Evolutionary conservation across 2,329 filamentous ascomycete species (phyloP).

Genomic region (Botryotinia narcissicola): DNA sequence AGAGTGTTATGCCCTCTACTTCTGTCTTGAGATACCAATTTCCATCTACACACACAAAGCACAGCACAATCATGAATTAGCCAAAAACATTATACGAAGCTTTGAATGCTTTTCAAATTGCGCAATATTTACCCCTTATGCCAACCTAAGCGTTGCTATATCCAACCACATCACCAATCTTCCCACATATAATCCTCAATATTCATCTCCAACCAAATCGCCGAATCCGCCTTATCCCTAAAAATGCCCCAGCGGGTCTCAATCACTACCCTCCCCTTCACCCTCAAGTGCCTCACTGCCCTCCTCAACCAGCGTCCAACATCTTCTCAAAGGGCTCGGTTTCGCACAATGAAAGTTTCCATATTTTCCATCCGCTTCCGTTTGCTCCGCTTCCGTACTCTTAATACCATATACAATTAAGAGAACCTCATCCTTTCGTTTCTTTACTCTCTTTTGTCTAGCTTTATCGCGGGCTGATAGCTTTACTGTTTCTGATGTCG

Average conservation of each 20-base stretch:
- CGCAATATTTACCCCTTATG: neutral
- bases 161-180: neutral
- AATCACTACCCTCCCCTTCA: neutral
- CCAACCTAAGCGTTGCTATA: neutral
- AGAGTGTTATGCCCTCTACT: no score
- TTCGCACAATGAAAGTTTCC: neutral
- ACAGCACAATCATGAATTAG: neutral
- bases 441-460: neutral
- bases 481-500: neutral
- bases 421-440: neutral
- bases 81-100: neutral
- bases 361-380: neutral
- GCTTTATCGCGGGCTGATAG: neutral
- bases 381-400: neutral
- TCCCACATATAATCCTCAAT: no score
- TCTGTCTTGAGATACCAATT: no score
- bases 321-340: conserved; percentile 11
- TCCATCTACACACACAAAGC: neutral
- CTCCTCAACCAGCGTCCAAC: neutral
- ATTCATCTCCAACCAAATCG: neutral
- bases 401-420: neutral
- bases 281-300: no score
- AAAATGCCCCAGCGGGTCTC: neutral
- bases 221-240: neutral
- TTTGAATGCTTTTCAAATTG: neutral